Percentiles rank a stretch among this genome's conserved stretches.
Evolutionary conservation across 129 eudicot genomes (phyloP).

Genomic region (Chrysanthemum lavandulifolium): DNA sequence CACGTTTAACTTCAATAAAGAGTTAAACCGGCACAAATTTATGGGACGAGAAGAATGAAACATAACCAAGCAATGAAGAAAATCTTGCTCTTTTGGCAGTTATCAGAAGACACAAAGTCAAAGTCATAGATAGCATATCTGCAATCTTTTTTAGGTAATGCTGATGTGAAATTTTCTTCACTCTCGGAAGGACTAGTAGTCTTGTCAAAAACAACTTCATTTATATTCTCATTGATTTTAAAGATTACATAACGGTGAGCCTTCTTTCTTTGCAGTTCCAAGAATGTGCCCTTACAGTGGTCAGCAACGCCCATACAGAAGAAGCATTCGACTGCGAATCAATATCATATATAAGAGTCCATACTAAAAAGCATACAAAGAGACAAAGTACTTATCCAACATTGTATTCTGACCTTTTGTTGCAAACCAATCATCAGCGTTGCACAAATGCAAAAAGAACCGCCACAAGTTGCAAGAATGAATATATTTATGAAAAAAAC

Average conservation of each 20-base stretch:
- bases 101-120: slow-evolving; percentile 58
- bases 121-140: slow-evolving; percentile 59
- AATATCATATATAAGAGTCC: background rate
- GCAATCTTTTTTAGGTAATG: slow-evolving; percentile 62
- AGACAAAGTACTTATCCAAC: background rate
- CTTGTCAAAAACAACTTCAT: slow-evolving; percentile 52
- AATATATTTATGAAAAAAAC: no score
- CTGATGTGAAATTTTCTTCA: slow-evolving; percentile 49
- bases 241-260: slow-evolving; percentile 55
- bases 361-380: no score
- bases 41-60: background rate
- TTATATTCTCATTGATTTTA: slow-evolving; percentile 52
- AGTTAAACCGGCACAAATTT: background rate
- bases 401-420: background rate
- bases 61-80: slow-evolving; percentile 52
- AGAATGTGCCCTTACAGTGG: slow-evolving; percentile 42
- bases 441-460: no score
- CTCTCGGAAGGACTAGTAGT: slow-evolving; percentile 50
- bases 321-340: slow-evolving; percentile 42
- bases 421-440: background rate
- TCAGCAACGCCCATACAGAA: slow-evolving; percentile 53
- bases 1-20: background rate
- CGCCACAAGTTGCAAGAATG: no score
- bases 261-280: slow-evolving; percentile 54
- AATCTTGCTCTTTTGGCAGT: slow-evolving; percentile 67